Percentiles rank a stretch among this genome's conserved stretches.
Evolutionary conservation across 2,329 filamentous ascomycete genomes (phyloP).

Genomic region (Didymella pinodella): DNA sequence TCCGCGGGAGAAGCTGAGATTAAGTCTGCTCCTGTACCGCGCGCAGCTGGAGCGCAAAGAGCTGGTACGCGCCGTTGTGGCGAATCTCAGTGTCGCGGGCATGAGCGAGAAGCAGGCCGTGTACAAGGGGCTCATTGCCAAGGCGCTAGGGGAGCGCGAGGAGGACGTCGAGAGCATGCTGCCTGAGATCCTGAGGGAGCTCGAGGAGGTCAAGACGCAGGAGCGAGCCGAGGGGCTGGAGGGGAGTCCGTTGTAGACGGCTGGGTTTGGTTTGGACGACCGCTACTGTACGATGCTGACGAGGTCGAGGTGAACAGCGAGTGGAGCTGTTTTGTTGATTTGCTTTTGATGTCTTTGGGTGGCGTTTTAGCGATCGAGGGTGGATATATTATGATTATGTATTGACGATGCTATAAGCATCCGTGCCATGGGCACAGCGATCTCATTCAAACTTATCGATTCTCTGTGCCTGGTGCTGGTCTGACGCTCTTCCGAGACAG

Average conservation of each 20-base stretch:
- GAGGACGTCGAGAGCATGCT: conserved; percentile 72
- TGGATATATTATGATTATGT: not conserved
- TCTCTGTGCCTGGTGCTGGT: not conserved
- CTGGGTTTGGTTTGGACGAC: no score
- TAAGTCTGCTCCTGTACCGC: conserved; percentile 66
- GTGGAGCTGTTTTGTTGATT: not conserved
- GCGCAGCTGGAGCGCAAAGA: conserved; percentile 67
- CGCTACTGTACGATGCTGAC: no score
- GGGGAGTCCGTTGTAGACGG: conserved; percentile 38
- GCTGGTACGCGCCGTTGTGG: conserved; percentile 72
- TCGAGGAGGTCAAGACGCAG: conserved; percentile 57
- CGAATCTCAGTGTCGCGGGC: conserved; percentile 72
- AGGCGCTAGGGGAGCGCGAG: conserved; percentile 72
- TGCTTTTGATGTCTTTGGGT: not conserved
- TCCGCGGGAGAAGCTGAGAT: conserved; percentile 59
- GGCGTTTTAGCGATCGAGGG: not conserved
- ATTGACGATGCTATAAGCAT: not conserved
- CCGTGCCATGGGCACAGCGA: not conserved
- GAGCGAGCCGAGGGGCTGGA: conserved; percentile 48
- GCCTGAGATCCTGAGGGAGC: conserved; percentile 58
- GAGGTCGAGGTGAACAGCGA: no score
- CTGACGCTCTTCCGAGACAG: no score
- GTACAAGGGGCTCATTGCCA: conserved; percentile 73
- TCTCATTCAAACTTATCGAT: not conserved
- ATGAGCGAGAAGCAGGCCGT: conserved; percentile 76